These are phyloP conservation scores for Ampelomyces quisqualis DNA, from an alignment of 2,329 filamentous ascomycete genomes.

Conservation along the genomic window DNA sequence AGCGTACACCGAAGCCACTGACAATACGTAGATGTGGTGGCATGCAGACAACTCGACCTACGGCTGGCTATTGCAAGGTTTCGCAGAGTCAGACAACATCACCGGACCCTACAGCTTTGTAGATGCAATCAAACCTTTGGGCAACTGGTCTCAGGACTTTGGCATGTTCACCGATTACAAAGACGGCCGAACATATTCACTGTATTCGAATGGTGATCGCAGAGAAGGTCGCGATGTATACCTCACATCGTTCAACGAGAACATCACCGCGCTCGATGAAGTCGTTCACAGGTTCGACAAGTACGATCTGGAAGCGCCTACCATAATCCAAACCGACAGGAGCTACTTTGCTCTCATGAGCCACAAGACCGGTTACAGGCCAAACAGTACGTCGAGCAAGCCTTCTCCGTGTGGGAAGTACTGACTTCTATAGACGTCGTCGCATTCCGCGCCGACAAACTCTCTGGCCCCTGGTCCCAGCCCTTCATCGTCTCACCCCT, in stretches of 20 bases:
- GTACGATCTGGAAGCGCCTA: slow-evolving; percentile 61
- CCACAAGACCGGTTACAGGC: slow-evolving; percentile 64
- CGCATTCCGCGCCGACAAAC: slow-evolving; percentile 55
- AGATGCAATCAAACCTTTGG: slow-evolving; percentile 56
- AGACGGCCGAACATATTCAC: slow-evolving; percentile 56
- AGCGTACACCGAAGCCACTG: neutral
- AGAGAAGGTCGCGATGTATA: slow-evolving; percentile 60
- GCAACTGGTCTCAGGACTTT: slow-evolving; percentile 65
- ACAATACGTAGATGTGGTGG: slow-evolving; percentile 55
- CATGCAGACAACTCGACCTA: slow-evolving; percentile 62
- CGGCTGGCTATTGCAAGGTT: slow-evolving; percentile 57
- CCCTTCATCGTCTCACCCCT: slow-evolving; percentile 55
- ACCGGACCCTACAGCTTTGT: slow-evolving; percentile 58
- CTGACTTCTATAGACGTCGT: slow-evolving; percentile 51
- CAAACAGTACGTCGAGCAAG: slow-evolving; percentile 49
- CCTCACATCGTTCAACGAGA: slow-evolving; percentile 55
- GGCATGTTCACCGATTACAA: slow-evolving; percentile 63
- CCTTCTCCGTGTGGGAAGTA: neutral
- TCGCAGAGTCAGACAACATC: slow-evolving; percentile 56
- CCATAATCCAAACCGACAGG: slow-evolving; percentile 60
- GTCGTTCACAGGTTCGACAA: slow-evolving; percentile 60
- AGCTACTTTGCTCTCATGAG: slow-evolving; percentile 64
- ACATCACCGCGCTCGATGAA: slow-evolving; percentile 54
- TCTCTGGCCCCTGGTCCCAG: slow-evolving; percentile 57
- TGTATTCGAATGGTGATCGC: slow-evolving; percentile 62